Evolutionary conservation across 2,329 filamentous ascomycete species (phyloP), one percentile per base, ranked within the genome.

Genomic region (Beauveria medogensis): DNA sequence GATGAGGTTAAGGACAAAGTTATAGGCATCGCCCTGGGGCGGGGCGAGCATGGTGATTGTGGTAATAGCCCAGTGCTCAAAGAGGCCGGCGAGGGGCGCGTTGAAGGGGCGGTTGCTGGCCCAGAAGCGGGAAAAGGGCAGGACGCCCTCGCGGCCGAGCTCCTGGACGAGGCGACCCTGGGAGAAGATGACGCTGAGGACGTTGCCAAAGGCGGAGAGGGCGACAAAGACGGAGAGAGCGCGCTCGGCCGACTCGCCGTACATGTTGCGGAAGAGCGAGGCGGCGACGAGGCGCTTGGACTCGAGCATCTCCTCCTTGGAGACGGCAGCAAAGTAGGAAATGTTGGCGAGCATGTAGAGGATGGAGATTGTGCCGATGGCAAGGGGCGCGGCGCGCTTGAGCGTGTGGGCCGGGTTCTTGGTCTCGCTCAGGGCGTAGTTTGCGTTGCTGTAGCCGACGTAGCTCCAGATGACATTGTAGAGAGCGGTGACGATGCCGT

Each of bases 391-490:
- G n/a, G 86, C 85, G 53, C 84, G 80, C 71, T 84, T 86, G 62
- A 89, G 78, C 0, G 86, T 89, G 26, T 78, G 78, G 5, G 85
- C 80, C 0, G 86, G 86, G 71, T 88, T 82, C 69, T 80, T 84
- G 52, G 84, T 87, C 74, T 90, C 87, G 68, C 80, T 82, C 37
- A 86, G 75, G 51, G 80, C 83, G 67, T 88, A 87, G 73, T 88
- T 88, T 69, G 84, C 85, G 70, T 88, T 88, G 74, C 78, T 82
- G 76, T 86, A 87, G 26, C 86, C 86, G 65, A 87, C 81, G 67
- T 85, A 90, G 63, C 81, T 85, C 81, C 86, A 89, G 67, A 89
- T 86, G 64, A 89, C 85, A 66, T 88, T 89, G 77, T 88, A 89
- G 0, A 90, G 74, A 0, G 87, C 85, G 1, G 83, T 88, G n/a